Percentiles rank a stretch among this genome's conserved stretches.
phyloP scores from a whole-genome alignment of 2,329 filamentous ascomycete genomes.

The Seiridium unicorne region DNA sequence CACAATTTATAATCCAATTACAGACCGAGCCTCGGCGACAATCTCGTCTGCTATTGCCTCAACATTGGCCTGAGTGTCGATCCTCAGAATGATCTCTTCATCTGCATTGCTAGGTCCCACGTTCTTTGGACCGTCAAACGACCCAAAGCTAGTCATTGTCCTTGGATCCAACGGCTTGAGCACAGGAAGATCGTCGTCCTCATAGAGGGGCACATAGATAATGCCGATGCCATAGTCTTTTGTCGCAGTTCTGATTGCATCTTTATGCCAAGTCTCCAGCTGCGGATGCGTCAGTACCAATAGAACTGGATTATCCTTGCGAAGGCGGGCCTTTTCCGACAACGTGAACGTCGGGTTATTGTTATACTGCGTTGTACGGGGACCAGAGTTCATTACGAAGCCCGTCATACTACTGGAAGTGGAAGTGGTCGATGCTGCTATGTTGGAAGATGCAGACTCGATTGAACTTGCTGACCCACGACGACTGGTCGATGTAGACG shows the following conservation, averaged over 20 bases:
- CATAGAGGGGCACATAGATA: slow-evolving; percentile 26
- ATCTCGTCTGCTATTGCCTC: slow-evolving; percentile 20
- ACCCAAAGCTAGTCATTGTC: slow-evolving; percentile 21
- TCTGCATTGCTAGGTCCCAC: slow-evolving; percentile 11
- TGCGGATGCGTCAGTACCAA: slow-evolving; percentile 28
- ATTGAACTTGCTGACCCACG: slow-evolving; percentile 21
- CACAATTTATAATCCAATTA: slow-evolving; percentile 1
- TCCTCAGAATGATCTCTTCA: slow-evolving; percentile 19
- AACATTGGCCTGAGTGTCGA: slow-evolving; percentile 17
- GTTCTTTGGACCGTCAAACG: background rate
- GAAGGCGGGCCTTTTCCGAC: slow-evolving; percentile 16
- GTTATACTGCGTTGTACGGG: background rate
- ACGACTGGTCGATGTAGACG: slow-evolving; percentile 22
- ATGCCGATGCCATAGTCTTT: slow-evolving; percentile 27
- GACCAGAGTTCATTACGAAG: background rate
- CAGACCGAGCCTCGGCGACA: slow-evolving; percentile 14
- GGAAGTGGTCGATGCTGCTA: background rate
- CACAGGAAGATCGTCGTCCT: slow-evolving; percentile 21
- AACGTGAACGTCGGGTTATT: slow-evolving; percentile 2
- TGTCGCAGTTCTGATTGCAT: slow-evolving; percentile 20
- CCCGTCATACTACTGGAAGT: background rate
- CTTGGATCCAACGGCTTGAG: slow-evolving; percentile 24
- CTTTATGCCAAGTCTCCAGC: slow-evolving; percentile 27
- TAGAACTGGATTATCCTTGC: slow-evolving; percentile 22
- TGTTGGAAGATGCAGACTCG: slow-evolving; percentile 8